Evolutionary conservation across 2,329 filamentous ascomycete genomes (phyloP).

Genomic region (Fusarium sp.): DNA sequence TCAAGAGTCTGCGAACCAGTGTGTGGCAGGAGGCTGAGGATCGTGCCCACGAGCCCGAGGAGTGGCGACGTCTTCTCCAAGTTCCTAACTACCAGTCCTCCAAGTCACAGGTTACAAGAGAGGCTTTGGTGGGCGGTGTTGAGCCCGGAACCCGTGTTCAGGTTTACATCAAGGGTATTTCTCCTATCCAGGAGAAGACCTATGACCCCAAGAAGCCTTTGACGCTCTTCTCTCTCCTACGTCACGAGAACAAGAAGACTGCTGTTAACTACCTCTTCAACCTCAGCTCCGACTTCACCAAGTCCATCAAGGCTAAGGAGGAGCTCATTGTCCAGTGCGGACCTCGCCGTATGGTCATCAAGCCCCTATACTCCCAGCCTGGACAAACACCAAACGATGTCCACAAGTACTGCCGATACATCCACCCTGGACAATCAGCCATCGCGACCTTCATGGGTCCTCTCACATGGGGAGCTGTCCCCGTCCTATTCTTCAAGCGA

Average conservation of each 20-base stretch:
- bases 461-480: conserved; percentile 91
- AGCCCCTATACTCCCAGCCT: conserved; percentile 89
- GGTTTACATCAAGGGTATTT: conserved; percentile 73
- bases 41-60: conserved; percentile 84
- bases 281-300: conserved; percentile 79
- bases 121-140: conserved; percentile 90
- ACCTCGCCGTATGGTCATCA: conserved; percentile 85
- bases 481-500: conserved; percentile 86
- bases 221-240: conserved; percentile 85
- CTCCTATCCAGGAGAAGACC: conserved; percentile 56
- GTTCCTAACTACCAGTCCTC: conserved; percentile 91
- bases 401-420: conserved; percentile 93
- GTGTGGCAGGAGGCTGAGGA: conserved; percentile 92
- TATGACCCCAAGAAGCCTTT: conserved; percentile 68
- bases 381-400: conserved; percentile 95
- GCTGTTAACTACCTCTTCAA: conserved; percentile 91
- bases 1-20: conserved; percentile 91
- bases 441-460: conserved; percentile 92
- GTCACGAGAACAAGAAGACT: conserved; percentile 95
- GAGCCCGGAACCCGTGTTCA: conserved; percentile 84
- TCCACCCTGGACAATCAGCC: conserved; percentile 90
- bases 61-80: conserved; percentile 87
- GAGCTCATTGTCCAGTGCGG: conserved; percentile 93
- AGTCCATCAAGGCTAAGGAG: conserved; percentile 89
- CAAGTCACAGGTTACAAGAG: conserved; percentile 78